Conservation (phyloP, 495 filamentous ascomycete genomes). For the Talaromyces stipitatus region DNA sequence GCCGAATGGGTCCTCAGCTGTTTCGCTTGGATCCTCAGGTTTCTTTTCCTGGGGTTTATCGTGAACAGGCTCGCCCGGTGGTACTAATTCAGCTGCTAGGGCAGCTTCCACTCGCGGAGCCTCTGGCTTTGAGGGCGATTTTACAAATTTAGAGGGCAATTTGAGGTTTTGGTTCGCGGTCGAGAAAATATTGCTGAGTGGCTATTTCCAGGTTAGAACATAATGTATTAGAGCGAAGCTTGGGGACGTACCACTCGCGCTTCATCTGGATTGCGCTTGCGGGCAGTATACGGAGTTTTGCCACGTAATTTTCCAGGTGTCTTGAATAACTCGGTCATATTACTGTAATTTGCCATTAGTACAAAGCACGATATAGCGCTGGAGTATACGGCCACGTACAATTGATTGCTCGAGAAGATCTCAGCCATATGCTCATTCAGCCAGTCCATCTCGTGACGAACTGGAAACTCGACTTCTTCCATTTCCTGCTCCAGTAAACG, state of each 20-base stretch:
- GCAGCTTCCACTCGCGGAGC: background rate
- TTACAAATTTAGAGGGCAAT: constrained; percentile 5
- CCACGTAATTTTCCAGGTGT: constrained; percentile 90
- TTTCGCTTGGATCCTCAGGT: constrained; percentile 21
- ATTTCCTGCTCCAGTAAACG: constrained; percentile 63
- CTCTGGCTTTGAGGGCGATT: constrained; percentile 1
- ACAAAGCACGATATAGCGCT: background rate
- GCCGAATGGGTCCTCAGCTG: background rate
- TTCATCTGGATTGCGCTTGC: constrained; percentile 60
- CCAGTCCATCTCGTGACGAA: constrained; percentile 89
- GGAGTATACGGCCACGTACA: constrained; percentile 45
- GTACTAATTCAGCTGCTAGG: background rate
- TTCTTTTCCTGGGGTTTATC: constrained; percentile 24
- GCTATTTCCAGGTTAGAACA: constrained; percentile 41
- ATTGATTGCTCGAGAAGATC: constrained; percentile 77
- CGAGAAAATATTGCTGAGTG: constrained; percentile 76
- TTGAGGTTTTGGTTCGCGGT: constrained; percentile 23
- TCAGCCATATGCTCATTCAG: constrained; percentile 95
- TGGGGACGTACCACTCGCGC: constrained; percentile 54
- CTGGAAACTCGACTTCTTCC: constrained; percentile 83
- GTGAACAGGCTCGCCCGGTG: background rate
- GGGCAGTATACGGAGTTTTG: constrained; percentile 79
- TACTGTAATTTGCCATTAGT: constrained; percentile 41
- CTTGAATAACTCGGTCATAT: constrained; percentile 89
- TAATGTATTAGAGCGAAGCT: background rate